Evolutionary conservation across 805 yeast species (phyloP).

Genomic region (Yarrowia sp.): DNA sequence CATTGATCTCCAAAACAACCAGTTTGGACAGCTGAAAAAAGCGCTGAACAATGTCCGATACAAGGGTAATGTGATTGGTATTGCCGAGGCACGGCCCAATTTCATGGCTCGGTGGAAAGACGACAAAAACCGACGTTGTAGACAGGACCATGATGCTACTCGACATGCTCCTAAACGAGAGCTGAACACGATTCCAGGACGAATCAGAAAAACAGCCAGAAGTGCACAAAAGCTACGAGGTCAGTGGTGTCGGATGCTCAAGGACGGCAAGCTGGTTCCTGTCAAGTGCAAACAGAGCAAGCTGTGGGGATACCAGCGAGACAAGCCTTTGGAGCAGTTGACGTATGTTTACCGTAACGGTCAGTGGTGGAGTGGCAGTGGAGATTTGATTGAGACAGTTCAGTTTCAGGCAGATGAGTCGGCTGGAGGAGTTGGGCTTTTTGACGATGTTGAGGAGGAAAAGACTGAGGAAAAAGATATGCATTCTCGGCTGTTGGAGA

Average conservation of each 20-base stretch:
- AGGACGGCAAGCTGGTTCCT: constrained; percentile 50
- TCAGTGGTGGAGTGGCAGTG: constrained; percentile 75
- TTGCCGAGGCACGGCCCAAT: constrained; percentile 61
- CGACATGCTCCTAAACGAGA: constrained; percentile 33
- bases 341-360: constrained; percentile 61
- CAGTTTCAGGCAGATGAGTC: constrained; percentile 26
- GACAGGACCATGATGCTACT: constrained; percentile 32
- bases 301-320: constrained; percentile 87
- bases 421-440: no score
- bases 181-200: constrained; percentile 50
- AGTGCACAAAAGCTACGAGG: constrained; percentile 42
- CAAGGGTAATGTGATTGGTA: constrained; percentile 64
- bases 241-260: constrained; percentile 58
- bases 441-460: constrained; percentile 35
- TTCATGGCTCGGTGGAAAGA: constrained; percentile 51
- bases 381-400: constrained; percentile 68
- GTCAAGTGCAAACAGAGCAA: constrained; percentile 67
- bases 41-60: constrained; percentile 68
- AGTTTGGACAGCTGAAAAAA: constrained; percentile 49
- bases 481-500: constrained; percentile 47
- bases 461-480: constrained; percentile 42
- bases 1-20: constrained; percentile 48
- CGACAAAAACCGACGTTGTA: constrained; percentile 36
- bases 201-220: constrained; percentile 57
- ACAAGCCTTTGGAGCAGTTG: constrained; percentile 57